Conservation (phyloP, 208 protist species). For the Acanthamoeba royreba region DNA sequence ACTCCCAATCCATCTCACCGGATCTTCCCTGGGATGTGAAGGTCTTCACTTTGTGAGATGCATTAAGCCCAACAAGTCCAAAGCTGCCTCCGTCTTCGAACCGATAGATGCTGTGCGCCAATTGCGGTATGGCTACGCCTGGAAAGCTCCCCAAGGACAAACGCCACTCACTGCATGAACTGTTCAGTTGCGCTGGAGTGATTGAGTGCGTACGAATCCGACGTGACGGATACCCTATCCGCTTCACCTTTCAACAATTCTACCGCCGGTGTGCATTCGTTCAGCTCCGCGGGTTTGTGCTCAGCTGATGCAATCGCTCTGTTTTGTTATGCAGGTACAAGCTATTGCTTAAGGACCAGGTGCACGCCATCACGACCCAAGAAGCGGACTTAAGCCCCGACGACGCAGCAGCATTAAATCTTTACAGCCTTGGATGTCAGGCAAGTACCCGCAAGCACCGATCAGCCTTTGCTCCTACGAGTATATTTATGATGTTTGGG, state of each 20-base stretch:
- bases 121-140: constrained; percentile 80
- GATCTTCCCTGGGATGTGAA: background rate
- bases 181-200: constrained; percentile 78
- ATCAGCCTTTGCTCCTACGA: no score
- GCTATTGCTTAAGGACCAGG: background rate
- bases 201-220: constrained; percentile 90
- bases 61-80: constrained; percentile 93
- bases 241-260: constrained; percentile 91
- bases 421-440: background rate
- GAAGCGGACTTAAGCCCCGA: background rate
- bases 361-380: background rate
- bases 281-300: background rate
- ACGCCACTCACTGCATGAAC: background rate
- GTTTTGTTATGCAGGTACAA: background rate
- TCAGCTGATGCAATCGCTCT: background rate
- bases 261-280: constrained; percentile 81
- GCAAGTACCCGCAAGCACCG: no score
- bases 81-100: constrained; percentile 84
- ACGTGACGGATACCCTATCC: constrained; percentile 90
- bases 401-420: background rate
- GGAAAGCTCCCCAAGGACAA: background rate
- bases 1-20: background rate
- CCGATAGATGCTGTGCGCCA: constrained; percentile 88
- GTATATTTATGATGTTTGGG: no score
- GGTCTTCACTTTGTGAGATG: constrained; percentile 92